A percentile compares a stretch with the other conserved stretches of the same genome.
Evolutionary conservation across 495 filamentous ascomycete species (phyloP).

Genomic region (Penicillium robsamsonii): DNA sequence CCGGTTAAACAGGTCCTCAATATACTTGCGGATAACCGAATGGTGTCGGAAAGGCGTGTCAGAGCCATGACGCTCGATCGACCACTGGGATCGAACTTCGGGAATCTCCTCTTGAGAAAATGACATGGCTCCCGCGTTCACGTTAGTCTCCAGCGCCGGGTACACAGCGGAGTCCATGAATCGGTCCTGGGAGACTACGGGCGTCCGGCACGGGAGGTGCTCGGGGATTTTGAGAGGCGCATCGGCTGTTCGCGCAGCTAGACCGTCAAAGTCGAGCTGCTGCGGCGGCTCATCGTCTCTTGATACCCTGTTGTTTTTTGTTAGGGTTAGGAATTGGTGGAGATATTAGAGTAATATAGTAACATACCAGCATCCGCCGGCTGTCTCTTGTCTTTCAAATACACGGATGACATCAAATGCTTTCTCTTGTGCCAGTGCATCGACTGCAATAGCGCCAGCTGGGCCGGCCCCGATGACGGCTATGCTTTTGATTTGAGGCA

Average conservation of each 20-base stretch:
- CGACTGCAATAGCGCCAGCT: slow-evolving; percentile 56
- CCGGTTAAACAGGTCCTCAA: slow-evolving; percentile 37
- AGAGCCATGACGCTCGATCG: slow-evolving; percentile 33
- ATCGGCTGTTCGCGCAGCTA: slow-evolving; percentile 50
- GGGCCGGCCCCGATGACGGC: slow-evolving; percentile 61
- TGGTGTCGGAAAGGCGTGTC: slow-evolving; percentile 44
- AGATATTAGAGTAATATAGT: slow-evolving; percentile 15
- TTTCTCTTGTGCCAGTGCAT: slow-evolving; percentile 56
- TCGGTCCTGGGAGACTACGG: slow-evolving; percentile 41
- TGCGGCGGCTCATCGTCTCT: slow-evolving; percentile 33
- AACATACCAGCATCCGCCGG: slow-evolving; percentile 58
- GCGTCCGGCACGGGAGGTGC: slow-evolving; percentile 44
- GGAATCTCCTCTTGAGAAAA: slow-evolving; percentile 42
- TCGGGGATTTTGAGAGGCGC: slow-evolving; percentile 45
- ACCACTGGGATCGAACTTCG: slow-evolving; percentile 32
- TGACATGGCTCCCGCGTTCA: slow-evolving; percentile 40
- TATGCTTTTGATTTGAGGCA: slow-evolving; percentile 44
- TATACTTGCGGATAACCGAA: slow-evolving; percentile 36
- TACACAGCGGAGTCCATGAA: slow-evolving; percentile 49
- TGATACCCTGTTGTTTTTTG: slow-evolving; percentile 37
- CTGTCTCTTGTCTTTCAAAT: slow-evolving; percentile 56
- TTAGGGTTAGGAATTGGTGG: slow-evolving; percentile 1
- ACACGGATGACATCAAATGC: slow-evolving; percentile 55
- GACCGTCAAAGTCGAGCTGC: slow-evolving; percentile 37
- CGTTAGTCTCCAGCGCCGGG: slow-evolving; percentile 40